Percentiles rank a stretch among this genome's conserved stretches.
Conservation (phyloP, 225 moss, liverwort and hornwort genomes). For the Rhytidiadelphus loreus region DNA sequence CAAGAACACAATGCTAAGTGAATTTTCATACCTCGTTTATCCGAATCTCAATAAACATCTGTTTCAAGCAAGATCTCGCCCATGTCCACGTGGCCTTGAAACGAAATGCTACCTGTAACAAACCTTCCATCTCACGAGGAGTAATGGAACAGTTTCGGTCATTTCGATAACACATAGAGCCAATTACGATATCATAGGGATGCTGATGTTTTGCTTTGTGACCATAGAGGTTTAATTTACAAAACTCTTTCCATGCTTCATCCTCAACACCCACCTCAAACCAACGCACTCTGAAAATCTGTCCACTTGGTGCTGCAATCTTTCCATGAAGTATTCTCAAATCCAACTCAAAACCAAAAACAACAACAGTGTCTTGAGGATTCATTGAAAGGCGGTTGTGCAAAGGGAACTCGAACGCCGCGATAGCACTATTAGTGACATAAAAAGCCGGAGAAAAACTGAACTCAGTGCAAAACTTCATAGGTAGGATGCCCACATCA, state of each 20-base stretch:
- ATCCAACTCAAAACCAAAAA: background rate
- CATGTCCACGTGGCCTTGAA: background rate
- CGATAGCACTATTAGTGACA: background rate
- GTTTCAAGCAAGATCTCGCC: background rate
- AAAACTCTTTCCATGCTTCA: background rate
- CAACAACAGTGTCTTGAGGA: background rate
- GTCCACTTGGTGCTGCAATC: background rate
- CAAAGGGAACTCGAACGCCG: background rate
- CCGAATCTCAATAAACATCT: background rate
- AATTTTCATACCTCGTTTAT: background rate
- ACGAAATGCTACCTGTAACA: background rate
- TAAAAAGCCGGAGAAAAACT: background rate
- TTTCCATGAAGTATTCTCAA: background rate
- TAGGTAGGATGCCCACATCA: background rate
- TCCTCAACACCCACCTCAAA: background rate
- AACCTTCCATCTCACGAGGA: background rate
- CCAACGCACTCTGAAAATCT: background rate
- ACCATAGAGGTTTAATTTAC: background rate
- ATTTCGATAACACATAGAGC: background rate
- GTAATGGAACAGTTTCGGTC: background rate
- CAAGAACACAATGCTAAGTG: background rate
- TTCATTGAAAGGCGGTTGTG: background rate
- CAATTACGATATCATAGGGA: background rate
- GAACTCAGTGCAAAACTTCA: background rate
- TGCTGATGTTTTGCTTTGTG: background rate